phyloP scores from a whole-genome alignment of 129 eudicot genomes.

The Tagetes patula region DNA sequence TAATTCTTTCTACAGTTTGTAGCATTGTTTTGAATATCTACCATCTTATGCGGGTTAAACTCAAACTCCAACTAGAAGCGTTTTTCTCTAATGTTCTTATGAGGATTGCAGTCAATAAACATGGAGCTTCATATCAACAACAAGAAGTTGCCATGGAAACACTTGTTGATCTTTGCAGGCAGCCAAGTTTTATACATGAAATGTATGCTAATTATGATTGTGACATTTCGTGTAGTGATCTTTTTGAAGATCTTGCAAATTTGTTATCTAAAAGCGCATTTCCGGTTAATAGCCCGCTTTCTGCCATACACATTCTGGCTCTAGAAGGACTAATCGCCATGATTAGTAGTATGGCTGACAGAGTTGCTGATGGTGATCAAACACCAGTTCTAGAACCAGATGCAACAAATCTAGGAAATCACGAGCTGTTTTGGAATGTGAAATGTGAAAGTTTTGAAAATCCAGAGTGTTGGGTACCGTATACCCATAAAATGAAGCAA shows the following conservation, averaged over 20 bases:
- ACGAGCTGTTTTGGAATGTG: conserved; percentile 57
- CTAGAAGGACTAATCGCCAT: conserved; percentile 70
- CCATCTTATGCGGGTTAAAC: conserved; percentile 69
- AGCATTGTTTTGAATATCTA: conserved; percentile 76
- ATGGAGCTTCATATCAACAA: conserved; percentile 75
- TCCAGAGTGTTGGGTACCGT: conserved; percentile 68
- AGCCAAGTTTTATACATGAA: conserved; percentile 57
- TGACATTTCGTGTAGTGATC: conserved; percentile 71
- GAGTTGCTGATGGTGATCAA: conserved; percentile 43
- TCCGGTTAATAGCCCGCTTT: conserved; percentile 74
- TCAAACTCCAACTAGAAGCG: conserved; percentile 81
- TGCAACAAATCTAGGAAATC: conserved; percentile 41
- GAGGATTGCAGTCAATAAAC: conserved; percentile 61
- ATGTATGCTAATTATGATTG: conserved; percentile 84
- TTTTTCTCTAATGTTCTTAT: conserved; percentile 62
- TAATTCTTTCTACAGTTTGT: conserved; percentile 77
- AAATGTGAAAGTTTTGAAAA: conserved; percentile 52
- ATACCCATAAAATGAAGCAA: conserved; percentile 55
- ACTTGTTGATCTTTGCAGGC: conserved; percentile 78
- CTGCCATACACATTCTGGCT: conserved; percentile 73
- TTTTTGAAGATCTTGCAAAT: conserved; percentile 74
- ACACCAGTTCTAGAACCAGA: conserved; percentile 38
- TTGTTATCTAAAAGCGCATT: conserved; percentile 78
- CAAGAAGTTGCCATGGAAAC: conserved; percentile 92
- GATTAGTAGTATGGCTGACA: conserved; percentile 79